Percentiles rank a stretch among this genome's conserved stretches.
Conservation (phyloP, 108 stramenopile genomes). For the Conticribra guillardii region DNA sequence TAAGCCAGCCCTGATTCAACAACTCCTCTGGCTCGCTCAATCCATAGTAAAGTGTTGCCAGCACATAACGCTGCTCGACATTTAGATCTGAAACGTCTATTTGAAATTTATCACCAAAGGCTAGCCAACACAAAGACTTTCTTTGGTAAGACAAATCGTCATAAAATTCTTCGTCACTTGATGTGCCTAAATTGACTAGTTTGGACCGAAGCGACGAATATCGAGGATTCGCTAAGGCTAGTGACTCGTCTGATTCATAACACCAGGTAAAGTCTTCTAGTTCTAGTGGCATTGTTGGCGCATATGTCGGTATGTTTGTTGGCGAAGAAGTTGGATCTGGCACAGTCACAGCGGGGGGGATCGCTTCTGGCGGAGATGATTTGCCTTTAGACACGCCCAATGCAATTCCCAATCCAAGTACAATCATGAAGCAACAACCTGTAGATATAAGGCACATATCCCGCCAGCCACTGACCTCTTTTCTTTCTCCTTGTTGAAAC, state of each 20-base stretch:
- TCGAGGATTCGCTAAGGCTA: constrained; percentile 1
- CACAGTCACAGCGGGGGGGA: not conserved
- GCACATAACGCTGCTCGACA: constrained; percentile 35
- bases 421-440: constrained; percentile 24
- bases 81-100: constrained; percentile 29
- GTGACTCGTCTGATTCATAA: constrained; percentile 14
- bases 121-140: constrained; percentile 47
- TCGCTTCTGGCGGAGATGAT: not conserved
- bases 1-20: constrained; percentile 30
- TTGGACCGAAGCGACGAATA: constrained; percentile 30
- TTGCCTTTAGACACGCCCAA: constrained; percentile 22
- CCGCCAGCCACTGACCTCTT: constrained; percentile 20
- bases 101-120: constrained; percentile 34
- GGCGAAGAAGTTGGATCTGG: constrained; percentile 23
- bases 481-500: constrained; percentile 1
- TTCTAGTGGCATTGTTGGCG: constrained; percentile 20
- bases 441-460: constrained; percentile 19
- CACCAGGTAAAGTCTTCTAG: constrained; percentile 33
- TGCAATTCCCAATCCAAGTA: constrained; percentile 28
- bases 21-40: constrained; percentile 29
- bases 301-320: constrained; percentile 10
- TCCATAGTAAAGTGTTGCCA: constrained; percentile 37
- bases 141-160: constrained; percentile 37
- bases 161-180: constrained; percentile 28
- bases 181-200: constrained; percentile 30